Evolutionary conservation across 441 rosid genomes (phyloP).

Genomic region (California macrophylla): DNA sequence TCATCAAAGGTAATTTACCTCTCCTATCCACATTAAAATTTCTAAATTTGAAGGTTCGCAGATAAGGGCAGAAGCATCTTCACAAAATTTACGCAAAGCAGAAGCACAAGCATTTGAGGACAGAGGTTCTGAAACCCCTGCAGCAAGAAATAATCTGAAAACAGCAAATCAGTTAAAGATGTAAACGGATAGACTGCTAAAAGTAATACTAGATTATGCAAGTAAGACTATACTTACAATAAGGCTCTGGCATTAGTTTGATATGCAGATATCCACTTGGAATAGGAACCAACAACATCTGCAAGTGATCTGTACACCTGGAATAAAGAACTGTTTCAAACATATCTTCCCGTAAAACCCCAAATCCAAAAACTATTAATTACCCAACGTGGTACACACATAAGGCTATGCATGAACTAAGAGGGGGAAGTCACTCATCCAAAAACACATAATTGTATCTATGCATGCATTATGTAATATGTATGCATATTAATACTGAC

Average conservation of each 20-base stretch:
- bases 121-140: slow-evolving; percentile 73
- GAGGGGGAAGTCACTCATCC: too few relatives aligned
- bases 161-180: slow-evolving; percentile 34
- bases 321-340: slow-evolving; percentile 21
- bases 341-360: not conserved
- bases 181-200: slow-evolving; percentile 11
- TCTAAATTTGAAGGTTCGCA: slow-evolving; percentile 82
- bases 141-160: slow-evolving; percentile 90
- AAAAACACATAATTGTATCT: not conserved
- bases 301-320: slow-evolving; percentile 92
- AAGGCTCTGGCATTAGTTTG: slow-evolving; percentile 54
- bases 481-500: not conserved
- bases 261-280: slow-evolving; percentile 72
- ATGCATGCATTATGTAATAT: not conserved
- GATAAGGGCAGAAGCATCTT: slow-evolving; percentile 60
- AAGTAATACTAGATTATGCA: slow-evolving; percentile 5
- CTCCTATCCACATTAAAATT: slow-evolving; percentile 82
- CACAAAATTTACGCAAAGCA: slow-evolving; percentile 82
- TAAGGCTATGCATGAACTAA: not conserved
- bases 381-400: not conserved
- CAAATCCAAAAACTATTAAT: not conserved
- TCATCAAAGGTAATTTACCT: slow-evolving; percentile 40
- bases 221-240: slow-evolving; percentile 47
- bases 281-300: slow-evolving; percentile 86
- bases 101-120: slow-evolving; percentile 78